A percentile compares a stretch with the other conserved stretches of the same genome.
phyloP scores from a whole-genome alignment of 768 basidiomycete species.

The Termitomyces sp. region DNA sequence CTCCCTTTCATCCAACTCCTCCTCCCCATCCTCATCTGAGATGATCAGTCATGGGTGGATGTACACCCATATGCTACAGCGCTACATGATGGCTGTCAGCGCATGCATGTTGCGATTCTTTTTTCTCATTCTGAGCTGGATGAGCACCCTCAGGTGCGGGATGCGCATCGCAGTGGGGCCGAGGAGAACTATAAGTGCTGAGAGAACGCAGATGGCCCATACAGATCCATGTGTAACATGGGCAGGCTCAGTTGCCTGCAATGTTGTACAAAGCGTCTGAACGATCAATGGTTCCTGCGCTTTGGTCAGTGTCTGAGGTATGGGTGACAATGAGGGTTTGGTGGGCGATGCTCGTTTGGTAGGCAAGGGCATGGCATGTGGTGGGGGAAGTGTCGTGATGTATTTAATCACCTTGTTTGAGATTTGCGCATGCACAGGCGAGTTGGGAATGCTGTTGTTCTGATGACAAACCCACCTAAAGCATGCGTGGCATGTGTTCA shows the following conservation, averaged over 20 bases:
- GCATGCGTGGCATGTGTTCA: slow-evolving; percentile 75
- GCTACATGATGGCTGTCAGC: slow-evolving; percentile 62
- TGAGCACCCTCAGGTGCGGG: slow-evolving; percentile 42
- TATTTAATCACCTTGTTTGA: slow-evolving; percentile 44
- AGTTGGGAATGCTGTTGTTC: slow-evolving; percentile 44
- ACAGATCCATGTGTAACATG: slow-evolving; percentile 73
- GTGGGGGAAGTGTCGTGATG: slow-evolving; percentile 40
- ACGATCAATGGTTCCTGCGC: slow-evolving; percentile 49
- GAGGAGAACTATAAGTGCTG: slow-evolving; percentile 62
- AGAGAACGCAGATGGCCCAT: slow-evolving; percentile 70
- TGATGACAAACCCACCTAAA: slow-evolving; percentile 65
- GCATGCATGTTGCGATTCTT: slow-evolving; percentile 62
- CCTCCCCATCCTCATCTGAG: slow-evolving; percentile 23
- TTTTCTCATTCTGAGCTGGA: slow-evolving; percentile 55
- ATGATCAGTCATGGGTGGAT: slow-evolving; percentile 44
- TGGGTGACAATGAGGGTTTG: slow-evolving; percentile 16
- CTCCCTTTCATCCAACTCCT: slow-evolving; percentile 24
- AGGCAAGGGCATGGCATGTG: slow-evolving; percentile 26
- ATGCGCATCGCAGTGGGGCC: slow-evolving; percentile 49
- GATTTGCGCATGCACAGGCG: slow-evolving; percentile 48
- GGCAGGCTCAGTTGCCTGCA: slow-evolving; percentile 48
- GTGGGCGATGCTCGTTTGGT: slow-evolving; percentile 34
- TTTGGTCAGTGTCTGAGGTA: slow-evolving; percentile 6
- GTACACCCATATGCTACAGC: slow-evolving; percentile 61
- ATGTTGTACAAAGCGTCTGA: slow-evolving; percentile 63